Evolutionary conservation across 2,329 filamentous ascomycete species (phyloP).

Genomic region (Fusarium sp.): DNA sequence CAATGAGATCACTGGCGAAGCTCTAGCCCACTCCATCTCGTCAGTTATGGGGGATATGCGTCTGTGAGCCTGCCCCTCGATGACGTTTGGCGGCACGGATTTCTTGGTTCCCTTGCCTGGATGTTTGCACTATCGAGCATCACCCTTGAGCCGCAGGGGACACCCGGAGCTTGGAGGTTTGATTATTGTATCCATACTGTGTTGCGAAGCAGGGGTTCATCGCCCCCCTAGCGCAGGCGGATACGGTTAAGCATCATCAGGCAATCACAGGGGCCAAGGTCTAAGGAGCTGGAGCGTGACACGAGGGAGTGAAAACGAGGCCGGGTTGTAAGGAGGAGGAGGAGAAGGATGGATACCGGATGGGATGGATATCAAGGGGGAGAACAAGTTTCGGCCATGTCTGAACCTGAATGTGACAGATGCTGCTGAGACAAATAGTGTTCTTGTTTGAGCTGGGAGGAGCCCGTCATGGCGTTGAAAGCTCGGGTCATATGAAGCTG

Average conservation of each 20-base stretch:
- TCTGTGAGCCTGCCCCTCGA: conserved; percentile 36
- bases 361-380: conserved; percentile 13
- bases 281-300: conserved; percentile 28
- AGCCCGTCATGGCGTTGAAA: conserved; percentile 13
- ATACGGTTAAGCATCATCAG: conserved; percentile 38
- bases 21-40: conserved; percentile 23
- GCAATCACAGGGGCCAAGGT: conserved; percentile 28
- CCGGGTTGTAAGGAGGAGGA: conserved; percentile 1
- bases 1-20: conserved; percentile 31
- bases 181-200: conserved; percentile 26
- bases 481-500: conserved; percentile 16
- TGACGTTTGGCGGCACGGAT: conserved; percentile 34
- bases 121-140: conserved; percentile 14
- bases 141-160: conserved; percentile 30
- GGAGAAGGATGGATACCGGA: not conserved
- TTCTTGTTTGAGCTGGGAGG: conserved; percentile 11
- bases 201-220: conserved; percentile 28
- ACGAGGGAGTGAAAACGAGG: conserved; percentile 20
- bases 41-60: conserved; percentile 7
- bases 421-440: conserved; percentile 6
- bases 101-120: conserved; percentile 20
- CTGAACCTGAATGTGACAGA: conserved; percentile 18
- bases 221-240: conserved; percentile 36
- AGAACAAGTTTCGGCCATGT: conserved; percentile 28
- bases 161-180: conserved; percentile 23